These are phyloP conservation scores for Dichomitus squalens DNA, from an alignment of 1,284 basidiomycete species.

Conservation along the genomic window DNA sequence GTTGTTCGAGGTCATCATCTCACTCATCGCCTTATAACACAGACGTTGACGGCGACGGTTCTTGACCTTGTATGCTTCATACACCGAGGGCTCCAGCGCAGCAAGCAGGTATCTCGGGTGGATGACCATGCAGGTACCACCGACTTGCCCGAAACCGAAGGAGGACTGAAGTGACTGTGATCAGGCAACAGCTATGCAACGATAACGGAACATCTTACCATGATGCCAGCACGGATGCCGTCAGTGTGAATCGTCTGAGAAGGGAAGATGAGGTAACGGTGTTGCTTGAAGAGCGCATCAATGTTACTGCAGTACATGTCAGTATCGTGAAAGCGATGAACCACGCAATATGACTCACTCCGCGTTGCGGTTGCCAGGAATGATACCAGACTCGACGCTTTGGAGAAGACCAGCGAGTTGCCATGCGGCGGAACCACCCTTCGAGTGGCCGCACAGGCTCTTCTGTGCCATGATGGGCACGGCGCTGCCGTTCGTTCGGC, in stretches of 20 bases:
- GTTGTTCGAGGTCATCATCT: slow-evolving; percentile 92
- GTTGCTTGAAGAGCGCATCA: slow-evolving; percentile 89
- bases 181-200: background rate
- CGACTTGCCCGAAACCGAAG: slow-evolving; percentile 99
- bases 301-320: slow-evolving; percentile 69
- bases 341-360: slow-evolving; percentile 58
- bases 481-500: slow-evolving; percentile 91
- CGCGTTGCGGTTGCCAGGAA: slow-evolving; percentile 97
- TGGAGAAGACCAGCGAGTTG: slow-evolving; percentile 95
- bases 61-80: slow-evolving; percentile 74
- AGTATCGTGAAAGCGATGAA: slow-evolving; percentile 8
- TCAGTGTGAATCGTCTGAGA: slow-evolving; percentile 95
- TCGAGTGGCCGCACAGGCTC: slow-evolving; percentile 93
- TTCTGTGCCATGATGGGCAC: slow-evolving; percentile 98
- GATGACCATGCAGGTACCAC: slow-evolving; percentile 87
- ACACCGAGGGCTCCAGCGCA: slow-evolving; percentile 72
- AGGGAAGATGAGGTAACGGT: slow-evolving; percentile 94
- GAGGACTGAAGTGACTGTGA: slow-evolving; percentile 65
- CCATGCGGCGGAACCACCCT: slow-evolving; percentile 98
- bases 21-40: slow-evolving; percentile 92
- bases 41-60: slow-evolving; percentile 73
- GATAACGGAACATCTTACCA: slow-evolving; percentile 50
- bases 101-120: slow-evolving; percentile 93
- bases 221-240: slow-evolving; percentile 87
- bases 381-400: slow-evolving; percentile 81